phyloP scores from a whole-genome alignment of 495 filamentous ascomycete genomes.

The Cudoniella acicularis region DNA sequence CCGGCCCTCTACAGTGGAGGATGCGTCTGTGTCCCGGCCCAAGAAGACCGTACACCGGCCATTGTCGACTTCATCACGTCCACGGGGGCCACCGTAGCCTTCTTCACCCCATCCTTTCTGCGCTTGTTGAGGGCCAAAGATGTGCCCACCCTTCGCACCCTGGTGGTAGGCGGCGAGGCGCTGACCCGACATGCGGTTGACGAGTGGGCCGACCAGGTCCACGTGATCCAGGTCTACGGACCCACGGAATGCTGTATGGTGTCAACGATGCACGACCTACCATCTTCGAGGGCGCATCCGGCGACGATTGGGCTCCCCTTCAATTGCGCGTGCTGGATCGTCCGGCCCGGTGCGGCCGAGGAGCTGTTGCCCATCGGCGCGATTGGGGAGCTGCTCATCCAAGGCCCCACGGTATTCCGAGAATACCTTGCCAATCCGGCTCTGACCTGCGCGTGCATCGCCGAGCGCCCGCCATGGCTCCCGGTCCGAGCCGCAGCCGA shows the following conservation, averaged over 20 bases:
- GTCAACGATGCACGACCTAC: too few relatives aligned
- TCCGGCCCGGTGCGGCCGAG: neutral
- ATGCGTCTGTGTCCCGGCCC: neutral
- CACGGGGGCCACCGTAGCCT: neutral
- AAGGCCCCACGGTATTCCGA: neutral
- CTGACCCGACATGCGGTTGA: neutral
- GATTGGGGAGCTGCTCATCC: neutral
- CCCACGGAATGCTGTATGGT: neutral
- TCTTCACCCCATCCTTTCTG: neutral
- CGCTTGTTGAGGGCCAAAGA: neutral
- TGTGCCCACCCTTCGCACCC: neutral
- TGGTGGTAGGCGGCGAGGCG: neutral
- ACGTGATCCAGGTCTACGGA: neutral
- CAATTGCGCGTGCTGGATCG: neutral
- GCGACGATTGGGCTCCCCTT: neutral
- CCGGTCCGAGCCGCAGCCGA: too few relatives aligned
- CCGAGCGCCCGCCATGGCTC: neutral
- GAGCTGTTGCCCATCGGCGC: neutral
- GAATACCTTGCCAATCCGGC: neutral
- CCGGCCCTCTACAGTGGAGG: neutral
- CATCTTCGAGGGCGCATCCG: neutral
- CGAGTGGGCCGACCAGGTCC: neutral
- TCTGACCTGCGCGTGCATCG: neutral
- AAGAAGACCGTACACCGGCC: neutral
- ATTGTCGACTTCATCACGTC: neutral